A percentile compares a stretch with the other conserved stretches of the same genome.
Evolutionary conservation across 495 filamentous ascomycete species (phyloP).

Genomic region (Aspergillus egyptiacus): DNA sequence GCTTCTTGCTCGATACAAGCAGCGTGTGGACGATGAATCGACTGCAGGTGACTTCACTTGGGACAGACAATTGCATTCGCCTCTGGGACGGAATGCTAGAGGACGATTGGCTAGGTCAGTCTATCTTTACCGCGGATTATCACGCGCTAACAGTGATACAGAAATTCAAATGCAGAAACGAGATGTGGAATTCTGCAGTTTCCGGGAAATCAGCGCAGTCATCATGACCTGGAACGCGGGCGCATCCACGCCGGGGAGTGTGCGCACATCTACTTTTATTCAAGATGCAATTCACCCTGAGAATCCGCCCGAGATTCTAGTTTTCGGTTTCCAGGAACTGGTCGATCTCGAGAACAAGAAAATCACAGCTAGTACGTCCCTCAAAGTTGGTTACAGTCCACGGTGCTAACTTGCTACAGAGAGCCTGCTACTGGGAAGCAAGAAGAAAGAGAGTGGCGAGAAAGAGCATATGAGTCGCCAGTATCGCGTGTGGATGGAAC

Average conservation of each 20-base stretch:
- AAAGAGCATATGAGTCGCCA: constrained; percentile 96
- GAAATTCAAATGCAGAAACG: constrained; percentile 78
- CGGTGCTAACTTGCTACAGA: constrained; percentile 39
- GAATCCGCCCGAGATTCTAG: constrained; percentile 76
- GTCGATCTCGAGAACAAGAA: constrained; percentile 97
- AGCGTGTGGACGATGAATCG: constrained; percentile 84
- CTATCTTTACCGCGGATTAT: neutral
- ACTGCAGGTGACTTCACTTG: constrained; percentile 80
- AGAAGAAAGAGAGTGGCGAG: constrained; percentile 84
- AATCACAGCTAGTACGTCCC: constrained; percentile 76
- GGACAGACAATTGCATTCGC: constrained; percentile 76
- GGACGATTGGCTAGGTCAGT: constrained; percentile 82
- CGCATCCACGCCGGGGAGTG: constrained; percentile 75
- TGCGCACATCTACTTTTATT: constrained; percentile 73
- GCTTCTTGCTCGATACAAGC: constrained; percentile 69
- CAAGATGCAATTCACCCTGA: constrained; percentile 63
- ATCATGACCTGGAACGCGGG: constrained; percentile 97
- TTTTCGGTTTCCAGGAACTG: constrained; percentile 97
- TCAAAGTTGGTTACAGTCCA: neutral
- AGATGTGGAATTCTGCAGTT: constrained; percentile 76
- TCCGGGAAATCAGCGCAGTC: constrained; percentile 69
- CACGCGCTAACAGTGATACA: constrained; percentile 29
- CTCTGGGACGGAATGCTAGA: constrained; percentile 91
- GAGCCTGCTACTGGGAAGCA: constrained; percentile 57
- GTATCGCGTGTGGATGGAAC: constrained; percentile 92